A percentile compares a stretch with the other conserved stretches of the same genome.
These are phyloP conservation scores for Yamadazyma paraphyllophila DNA, from an alignment of 805 yeast species.

Conservation along the genomic window DNA sequence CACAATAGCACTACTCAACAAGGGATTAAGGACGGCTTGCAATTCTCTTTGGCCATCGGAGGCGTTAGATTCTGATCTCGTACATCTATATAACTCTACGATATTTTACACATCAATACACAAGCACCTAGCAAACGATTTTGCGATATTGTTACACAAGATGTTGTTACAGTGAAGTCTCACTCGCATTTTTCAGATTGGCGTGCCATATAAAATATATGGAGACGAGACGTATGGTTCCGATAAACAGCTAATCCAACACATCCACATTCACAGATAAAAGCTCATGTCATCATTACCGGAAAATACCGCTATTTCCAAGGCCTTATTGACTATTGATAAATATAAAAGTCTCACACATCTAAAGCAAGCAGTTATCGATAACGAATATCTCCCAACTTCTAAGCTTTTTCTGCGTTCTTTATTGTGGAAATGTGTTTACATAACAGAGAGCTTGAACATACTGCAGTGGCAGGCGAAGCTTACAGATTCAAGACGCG, in stretches of 20 bases:
- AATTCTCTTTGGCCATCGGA: slow-evolving; percentile 38
- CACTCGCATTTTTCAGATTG: slow-evolving; percentile 3
- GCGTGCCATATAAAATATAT: background rate
- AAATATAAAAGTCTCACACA: slow-evolving; percentile 27
- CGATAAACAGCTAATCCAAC: background rate
- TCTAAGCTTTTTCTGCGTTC: slow-evolving; percentile 26
- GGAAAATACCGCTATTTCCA: slow-evolving; percentile 37
- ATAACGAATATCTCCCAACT: slow-evolving; percentile 27
- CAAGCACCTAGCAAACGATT: background rate
- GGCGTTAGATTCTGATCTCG: slow-evolving; percentile 23
- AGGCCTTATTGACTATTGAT: slow-evolving; percentile 35
- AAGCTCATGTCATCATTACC: slow-evolving; percentile 17
- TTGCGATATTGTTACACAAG: too few species aligned
- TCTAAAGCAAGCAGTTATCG: slow-evolving; percentile 27
- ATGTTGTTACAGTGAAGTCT: background rate
- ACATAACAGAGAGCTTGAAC: slow-evolving; percentile 35
- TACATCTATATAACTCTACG: background rate
- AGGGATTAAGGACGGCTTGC: slow-evolving; percentile 40
- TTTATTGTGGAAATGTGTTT: slow-evolving; percentile 37
- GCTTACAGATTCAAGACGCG: slow-evolving; percentile 29
- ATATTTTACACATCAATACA: background rate
- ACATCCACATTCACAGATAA: background rate
- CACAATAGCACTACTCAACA: slow-evolving; percentile 9
- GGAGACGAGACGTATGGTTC: background rate
- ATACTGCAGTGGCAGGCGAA: slow-evolving; percentile 32